Evolutionary conservation across 257 asterid species (phyloP), one percentile per base, ranked within the genome.

Genomic region (Solanum peruvianum): DNA sequence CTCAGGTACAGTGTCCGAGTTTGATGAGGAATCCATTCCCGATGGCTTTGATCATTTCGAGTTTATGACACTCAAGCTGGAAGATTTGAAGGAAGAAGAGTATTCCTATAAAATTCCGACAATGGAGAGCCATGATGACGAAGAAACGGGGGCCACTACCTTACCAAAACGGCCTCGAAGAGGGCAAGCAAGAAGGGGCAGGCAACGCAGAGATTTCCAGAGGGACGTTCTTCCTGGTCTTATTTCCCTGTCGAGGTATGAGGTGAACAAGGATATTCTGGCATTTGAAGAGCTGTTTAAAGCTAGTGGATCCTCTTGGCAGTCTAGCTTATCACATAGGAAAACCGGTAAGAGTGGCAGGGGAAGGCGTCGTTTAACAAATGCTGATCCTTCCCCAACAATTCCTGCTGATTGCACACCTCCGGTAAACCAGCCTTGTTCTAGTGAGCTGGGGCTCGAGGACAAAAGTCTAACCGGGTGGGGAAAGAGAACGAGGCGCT

Each of bases 401-500:
- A 18, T 45, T 39, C 88, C 86, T 81, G 72, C 90, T 45, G 75
- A 69, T 45, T 77, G 72, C 86, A 47, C 89, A 3, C 67, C 91
- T 2, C 82, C 47, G 35, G 82, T 64, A 58, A 69, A 67, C 91
- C 88, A 88, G 87, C 90, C 92, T 41, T 70, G 83, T 58, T 85
- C 90, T 72, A 86, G 72, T 29, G 90, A 87, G 5, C 23, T 64
- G 37, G 42, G 66, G 27, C 84, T 86, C 0, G 94, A 89, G 90
- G 94, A 86, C 87, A 91, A 86, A 85, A 85, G 93, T 69, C 88
- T 95, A 13, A 85, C 91, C 1, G 94, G 96, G 15, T 95, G 98
- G 98, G 98, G 98, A 35, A 95, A 91, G 93, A 89, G 91, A 91
- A 94, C 93, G 23, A 87, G 94, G 88, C 95, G 98, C 29, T 77